These are phyloP conservation scores for Tubosaeta brunneosetosa DNA, from an alignment of 768 basidiomycete genomes.

Conservation along the genomic window DNA sequence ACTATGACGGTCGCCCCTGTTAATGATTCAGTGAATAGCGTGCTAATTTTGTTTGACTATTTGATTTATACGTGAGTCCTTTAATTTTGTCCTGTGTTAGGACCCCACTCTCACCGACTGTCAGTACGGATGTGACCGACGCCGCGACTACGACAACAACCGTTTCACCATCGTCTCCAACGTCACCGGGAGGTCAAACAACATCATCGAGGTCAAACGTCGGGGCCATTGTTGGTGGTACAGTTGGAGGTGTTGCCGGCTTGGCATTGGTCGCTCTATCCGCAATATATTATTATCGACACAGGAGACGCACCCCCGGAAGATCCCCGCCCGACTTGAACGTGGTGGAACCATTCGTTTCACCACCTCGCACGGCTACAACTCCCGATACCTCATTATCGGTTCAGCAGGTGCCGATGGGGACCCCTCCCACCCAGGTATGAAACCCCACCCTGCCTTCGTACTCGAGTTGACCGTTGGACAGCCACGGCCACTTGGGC, in stretches of 20 bases:
- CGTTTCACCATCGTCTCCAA: neutral
- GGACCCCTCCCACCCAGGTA: too few relatives aligned
- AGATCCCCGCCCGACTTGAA: neutral
- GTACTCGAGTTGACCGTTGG: too few relatives aligned
- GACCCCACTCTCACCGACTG: neutral
- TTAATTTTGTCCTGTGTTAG: neutral
- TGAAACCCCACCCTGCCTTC: too few relatives aligned
- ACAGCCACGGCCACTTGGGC: too few relatives aligned
- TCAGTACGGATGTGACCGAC: slow-evolving; percentile 1
- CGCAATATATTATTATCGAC: slow-evolving; percentile 3
- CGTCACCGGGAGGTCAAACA: neutral
- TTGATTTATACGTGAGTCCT: slow-evolving; percentile 14
- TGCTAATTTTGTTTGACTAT: slow-evolving; percentile 18
- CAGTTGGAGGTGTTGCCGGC: neutral
- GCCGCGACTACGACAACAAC: neutral
- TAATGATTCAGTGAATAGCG: neutral
- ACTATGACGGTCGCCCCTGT: slow-evolving; percentile 6
- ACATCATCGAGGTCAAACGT: neutral
- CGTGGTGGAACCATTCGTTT: slow-evolving; percentile 4
- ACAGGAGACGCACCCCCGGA: neutral
- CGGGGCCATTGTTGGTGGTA: slow-evolving; percentile 3
- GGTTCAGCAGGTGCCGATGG: too few relatives aligned
- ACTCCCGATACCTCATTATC: neutral
- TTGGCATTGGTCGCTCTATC: neutral
- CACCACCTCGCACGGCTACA: neutral